A percentile compares a stretch with the other conserved stretches of the same genome.
These are phyloP conservation scores for Lactarius hatsudake DNA, from an alignment of 768 basidiomycete genomes.

Conservation along the genomic window DNA sequence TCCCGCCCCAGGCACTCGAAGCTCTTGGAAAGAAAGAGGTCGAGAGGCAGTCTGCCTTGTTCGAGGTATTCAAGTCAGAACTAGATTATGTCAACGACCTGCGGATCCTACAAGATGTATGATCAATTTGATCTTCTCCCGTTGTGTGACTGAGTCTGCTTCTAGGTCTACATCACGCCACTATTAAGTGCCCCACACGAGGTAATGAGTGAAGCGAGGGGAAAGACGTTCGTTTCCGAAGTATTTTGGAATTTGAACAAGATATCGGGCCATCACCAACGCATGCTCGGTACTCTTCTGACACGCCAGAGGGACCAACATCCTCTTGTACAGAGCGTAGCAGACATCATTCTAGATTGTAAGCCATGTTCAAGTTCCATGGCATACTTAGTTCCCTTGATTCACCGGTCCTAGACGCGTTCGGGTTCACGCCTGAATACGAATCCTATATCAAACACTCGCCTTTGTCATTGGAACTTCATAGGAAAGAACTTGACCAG, in stretches of 20 bases:
- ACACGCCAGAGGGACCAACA: slow-evolving; percentile 80
- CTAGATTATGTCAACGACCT: slow-evolving; percentile 85
- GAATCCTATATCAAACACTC: slow-evolving; percentile 87
- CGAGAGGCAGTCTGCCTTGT: slow-evolving; percentile 80
- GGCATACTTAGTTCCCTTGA: background rate
- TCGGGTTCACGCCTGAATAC: slow-evolving; percentile 59
- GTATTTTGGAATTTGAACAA: slow-evolving; percentile 82
- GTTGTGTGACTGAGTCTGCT: background rate
- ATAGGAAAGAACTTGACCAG: slow-evolving; percentile 69
- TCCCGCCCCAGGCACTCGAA: slow-evolving; percentile 67
- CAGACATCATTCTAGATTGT: slow-evolving; percentile 85
- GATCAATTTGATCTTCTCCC: slow-evolving; percentile 11
- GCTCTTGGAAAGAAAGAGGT: slow-evolving; percentile 76
- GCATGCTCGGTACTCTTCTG: slow-evolving; percentile 70
- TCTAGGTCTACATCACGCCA: slow-evolving; percentile 70
- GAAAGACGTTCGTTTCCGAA: slow-evolving; percentile 67
- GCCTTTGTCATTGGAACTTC: slow-evolving; percentile 78
- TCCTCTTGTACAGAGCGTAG: slow-evolving; percentile 76
- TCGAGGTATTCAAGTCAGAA: slow-evolving; percentile 89
- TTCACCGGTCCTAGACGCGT: slow-evolving; percentile 30
- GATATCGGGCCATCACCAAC: slow-evolving; percentile 64
- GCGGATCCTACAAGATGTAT: slow-evolving; percentile 62
- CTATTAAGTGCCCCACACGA: slow-evolving; percentile 61
- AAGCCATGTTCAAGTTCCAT: slow-evolving; percentile 28
- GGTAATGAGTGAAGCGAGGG: slow-evolving; percentile 52